Evolutionary conservation across 2,329 filamentous ascomycete species (phyloP).

Genomic region (Sporothrix sp.): DNA sequence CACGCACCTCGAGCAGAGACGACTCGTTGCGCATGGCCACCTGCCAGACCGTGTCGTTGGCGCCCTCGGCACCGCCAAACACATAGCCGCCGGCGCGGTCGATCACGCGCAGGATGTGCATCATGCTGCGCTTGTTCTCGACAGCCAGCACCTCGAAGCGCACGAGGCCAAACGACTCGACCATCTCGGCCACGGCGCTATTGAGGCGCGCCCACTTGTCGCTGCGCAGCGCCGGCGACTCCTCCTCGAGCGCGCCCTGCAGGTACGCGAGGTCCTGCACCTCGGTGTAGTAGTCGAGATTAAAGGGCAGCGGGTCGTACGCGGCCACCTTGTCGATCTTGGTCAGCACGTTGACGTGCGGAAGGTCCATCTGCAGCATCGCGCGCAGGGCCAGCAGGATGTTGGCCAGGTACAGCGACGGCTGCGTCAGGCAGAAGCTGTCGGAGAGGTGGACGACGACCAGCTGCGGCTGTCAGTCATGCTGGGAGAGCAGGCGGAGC

Average conservation of each 20-base stretch:
- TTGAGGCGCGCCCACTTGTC: slow-evolving; percentile 79
- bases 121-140: slow-evolving; percentile 96
- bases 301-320: slow-evolving; percentile 83
- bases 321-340: slow-evolving; percentile 91
- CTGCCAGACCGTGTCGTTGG: slow-evolving; percentile 96
- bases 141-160: slow-evolving; percentile 89
- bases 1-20: slow-evolving; percentile 67
- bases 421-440: slow-evolving; percentile 84
- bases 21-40: slow-evolving; percentile 77
- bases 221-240: slow-evolving; percentile 59
- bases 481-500: too few relatives aligned
- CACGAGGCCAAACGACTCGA: slow-evolving; percentile 84
- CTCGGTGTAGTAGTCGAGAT: slow-evolving; percentile 94
- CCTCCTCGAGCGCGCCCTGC: slow-evolving; percentile 67
- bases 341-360: slow-evolving; percentile 89
- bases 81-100: slow-evolving; percentile 89
- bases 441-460: slow-evolving; percentile 91
- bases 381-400: slow-evolving; percentile 85
- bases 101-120: slow-evolving; percentile 77
- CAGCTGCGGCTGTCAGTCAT: too few relatives aligned
- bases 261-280: slow-evolving; percentile 87
- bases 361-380: slow-evolving; percentile 97
- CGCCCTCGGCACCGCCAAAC: slow-evolving; percentile 81
- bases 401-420: slow-evolving; percentile 90
- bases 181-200: slow-evolving; percentile 72